A percentile compares a stretch with the other conserved stretches of the same genome.
These are phyloP conservation scores for Eutrema salsugineum DNA, from an alignment of 441 rosid genomes.

Conservation along the genomic window DNA sequence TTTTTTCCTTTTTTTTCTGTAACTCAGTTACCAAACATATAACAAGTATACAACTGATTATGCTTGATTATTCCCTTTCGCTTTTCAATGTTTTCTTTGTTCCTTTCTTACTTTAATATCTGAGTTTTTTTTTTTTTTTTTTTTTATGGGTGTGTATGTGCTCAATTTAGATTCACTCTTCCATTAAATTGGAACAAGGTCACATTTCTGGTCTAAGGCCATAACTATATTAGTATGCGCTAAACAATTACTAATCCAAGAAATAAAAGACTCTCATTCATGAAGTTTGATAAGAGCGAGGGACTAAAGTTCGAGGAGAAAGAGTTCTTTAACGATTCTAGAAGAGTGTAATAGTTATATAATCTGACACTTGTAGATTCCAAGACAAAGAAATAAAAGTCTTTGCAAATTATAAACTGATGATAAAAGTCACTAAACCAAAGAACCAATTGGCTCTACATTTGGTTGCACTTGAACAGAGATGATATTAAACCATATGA, in stretches of 20 bases:
- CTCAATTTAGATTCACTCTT: background rate
- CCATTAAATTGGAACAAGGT: background rate
- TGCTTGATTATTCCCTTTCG: constrained; percentile 9
- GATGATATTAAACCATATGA: background rate
- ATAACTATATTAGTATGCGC: background rate
- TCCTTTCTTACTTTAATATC: background rate
- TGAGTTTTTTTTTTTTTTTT: background rate
- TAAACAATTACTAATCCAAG: background rate
- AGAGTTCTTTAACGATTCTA: background rate
- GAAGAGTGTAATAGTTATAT: background rate
- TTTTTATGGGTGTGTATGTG: too few species aligned
- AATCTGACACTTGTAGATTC: constrained; percentile 1
- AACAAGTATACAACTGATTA: background rate
- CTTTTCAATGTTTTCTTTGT: background rate
- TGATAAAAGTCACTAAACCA: background rate
- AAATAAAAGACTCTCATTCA: too few species aligned
- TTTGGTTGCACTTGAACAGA: background rate
- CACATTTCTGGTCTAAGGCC: background rate
- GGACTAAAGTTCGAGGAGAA: background rate
- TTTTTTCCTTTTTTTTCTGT: background rate
- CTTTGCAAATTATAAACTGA: background rate
- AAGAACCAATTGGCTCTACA: background rate
- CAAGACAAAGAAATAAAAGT: background rate
- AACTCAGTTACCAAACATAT: background rate
- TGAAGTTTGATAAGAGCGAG: background rate